A percentile compares a stretch with the other conserved stretches of the same genome.
These are phyloP conservation scores for Globisporangium cylindrosporum DNA, from an alignment of 352 stramenopile genomes.

Conservation along the genomic window DNA sequence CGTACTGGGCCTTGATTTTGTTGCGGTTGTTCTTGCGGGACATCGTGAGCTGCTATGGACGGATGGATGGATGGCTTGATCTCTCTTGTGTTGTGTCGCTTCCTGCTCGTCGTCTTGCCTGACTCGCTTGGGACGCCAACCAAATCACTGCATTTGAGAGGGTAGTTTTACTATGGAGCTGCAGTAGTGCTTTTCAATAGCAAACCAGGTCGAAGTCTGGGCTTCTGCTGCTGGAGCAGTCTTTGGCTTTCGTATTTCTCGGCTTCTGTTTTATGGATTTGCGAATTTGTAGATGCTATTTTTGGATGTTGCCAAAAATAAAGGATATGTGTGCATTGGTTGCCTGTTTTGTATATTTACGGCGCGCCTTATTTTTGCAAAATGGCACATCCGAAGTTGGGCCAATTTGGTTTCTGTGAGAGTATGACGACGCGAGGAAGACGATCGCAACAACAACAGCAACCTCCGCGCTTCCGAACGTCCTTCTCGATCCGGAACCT, in stretches of 20 bases:
- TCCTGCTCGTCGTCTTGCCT: constrained; percentile 4
- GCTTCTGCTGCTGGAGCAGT: no score
- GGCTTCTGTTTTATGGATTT: no score
- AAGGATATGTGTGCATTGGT: no score
- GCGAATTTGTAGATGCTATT: no score
- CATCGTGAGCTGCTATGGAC: constrained; percentile 27
- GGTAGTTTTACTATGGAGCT: no score
- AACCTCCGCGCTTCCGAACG: constrained; percentile 11
- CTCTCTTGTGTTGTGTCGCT: constrained; percentile 8
- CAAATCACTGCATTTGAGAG: background rate
- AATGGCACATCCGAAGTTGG: no score
- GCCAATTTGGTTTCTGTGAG: background rate
- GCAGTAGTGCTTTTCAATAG: no score
- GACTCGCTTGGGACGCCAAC: background rate
- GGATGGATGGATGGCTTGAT: background rate
- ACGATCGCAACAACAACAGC: background rate
- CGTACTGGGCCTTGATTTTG: constrained; percentile 81
- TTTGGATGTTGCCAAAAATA: no score
- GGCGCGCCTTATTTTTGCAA: no score
- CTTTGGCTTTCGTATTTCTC: no score
- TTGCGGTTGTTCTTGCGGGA: constrained; percentile 80
- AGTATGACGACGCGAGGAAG: constrained; percentile 1
- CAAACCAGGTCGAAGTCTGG: no score
- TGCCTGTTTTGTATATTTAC: no score
- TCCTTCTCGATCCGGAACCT: constrained; percentile 13